A percentile compares a stretch with the other conserved stretches of the same genome.
These are phyloP conservation scores for Penicillium argentinense DNA, from an alignment of 495 filamentous ascomycete species.

Conservation along the genomic window DNA sequence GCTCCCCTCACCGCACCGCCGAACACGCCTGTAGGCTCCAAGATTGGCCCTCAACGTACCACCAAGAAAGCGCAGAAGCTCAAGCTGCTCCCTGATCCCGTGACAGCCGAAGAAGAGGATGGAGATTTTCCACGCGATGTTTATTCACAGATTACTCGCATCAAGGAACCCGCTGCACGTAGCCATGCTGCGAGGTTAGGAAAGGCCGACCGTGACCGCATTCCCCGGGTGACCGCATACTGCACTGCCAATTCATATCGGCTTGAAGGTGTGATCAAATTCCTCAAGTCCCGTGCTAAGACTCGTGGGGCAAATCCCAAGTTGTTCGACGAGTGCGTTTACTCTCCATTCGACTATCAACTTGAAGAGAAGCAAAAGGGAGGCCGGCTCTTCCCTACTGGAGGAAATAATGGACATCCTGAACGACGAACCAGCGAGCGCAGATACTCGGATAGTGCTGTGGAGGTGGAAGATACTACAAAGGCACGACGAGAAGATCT, in stretches of 20 bases:
- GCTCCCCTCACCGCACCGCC: slow-evolving; percentile 50
- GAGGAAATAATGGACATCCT: slow-evolving; percentile 28
- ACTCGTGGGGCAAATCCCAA: slow-evolving; percentile 80
- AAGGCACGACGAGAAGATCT: slow-evolving; percentile 52
- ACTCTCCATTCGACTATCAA: slow-evolving; percentile 83
- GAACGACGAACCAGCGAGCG: slow-evolving; percentile 52
- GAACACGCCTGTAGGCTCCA: slow-evolving; percentile 53
- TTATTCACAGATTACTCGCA: slow-evolving; percentile 91
- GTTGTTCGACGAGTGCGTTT: slow-evolving; percentile 94
- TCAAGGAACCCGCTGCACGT: slow-evolving; percentile 92
- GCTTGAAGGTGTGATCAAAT: slow-evolving; percentile 82
- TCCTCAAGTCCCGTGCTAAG: slow-evolving; percentile 77
- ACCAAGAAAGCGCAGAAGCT: slow-evolving; percentile 95
- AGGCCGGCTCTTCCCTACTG: slow-evolving; percentile 17
- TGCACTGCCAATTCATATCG: slow-evolving; percentile 90
- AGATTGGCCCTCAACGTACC: slow-evolving; percentile 92
- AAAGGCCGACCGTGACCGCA: slow-evolving; percentile 83
- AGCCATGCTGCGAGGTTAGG: slow-evolving; percentile 91
- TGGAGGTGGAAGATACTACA: slow-evolving; percentile 55
- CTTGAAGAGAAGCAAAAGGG: slow-evolving; percentile 42
- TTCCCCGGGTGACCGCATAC: slow-evolving; percentile 93
- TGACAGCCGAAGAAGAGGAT: slow-evolving; percentile 70
- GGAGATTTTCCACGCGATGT: slow-evolving; percentile 94
- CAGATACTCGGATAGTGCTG: slow-evolving; percentile 62
- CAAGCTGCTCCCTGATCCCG: slow-evolving; percentile 89